Percentiles rank a stretch among this genome's conserved stretches.
phyloP scores from a whole-genome alignment of 2,329 filamentous ascomycete genomes.

The Eurotiales sp. region DNA sequence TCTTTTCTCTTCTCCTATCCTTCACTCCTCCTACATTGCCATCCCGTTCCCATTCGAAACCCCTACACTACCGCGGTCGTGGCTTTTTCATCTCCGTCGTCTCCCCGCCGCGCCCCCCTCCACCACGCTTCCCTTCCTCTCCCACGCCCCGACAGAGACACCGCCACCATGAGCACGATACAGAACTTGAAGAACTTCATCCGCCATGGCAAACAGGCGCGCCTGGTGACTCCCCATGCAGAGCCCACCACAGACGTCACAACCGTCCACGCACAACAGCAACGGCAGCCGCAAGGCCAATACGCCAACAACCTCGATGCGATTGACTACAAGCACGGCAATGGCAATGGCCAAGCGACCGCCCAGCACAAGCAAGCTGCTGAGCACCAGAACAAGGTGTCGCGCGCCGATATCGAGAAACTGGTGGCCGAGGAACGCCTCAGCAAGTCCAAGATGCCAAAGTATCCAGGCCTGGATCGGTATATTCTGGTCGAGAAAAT shows the following conservation, averaged over 20 bases:
- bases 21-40: background rate
- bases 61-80: too few relatives aligned
- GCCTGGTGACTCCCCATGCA: slow-evolving; percentile 59
- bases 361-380: slow-evolving; percentile 62
- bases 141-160: slow-evolving; percentile 1
- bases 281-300: slow-evolving; percentile 49
- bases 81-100: background rate
- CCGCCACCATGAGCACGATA: slow-evolving; percentile 62
- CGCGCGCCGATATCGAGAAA: slow-evolving; percentile 66
- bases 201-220: slow-evolving; percentile 94
- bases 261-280: slow-evolving; percentile 61
- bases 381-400: slow-evolving; percentile 50
- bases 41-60: too few relatives aligned
- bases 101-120: background rate
- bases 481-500: slow-evolving; percentile 93
- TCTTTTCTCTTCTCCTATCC: background rate
- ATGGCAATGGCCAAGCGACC: slow-evolving; percentile 59
- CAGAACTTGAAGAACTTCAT: slow-evolving; percentile 98
- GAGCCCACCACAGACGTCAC: slow-evolving; percentile 62
- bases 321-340: slow-evolving; percentile 57
- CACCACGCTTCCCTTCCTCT: background rate
- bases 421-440: slow-evolving; percentile 90
- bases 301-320: slow-evolving; percentile 58
- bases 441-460: slow-evolving; percentile 77
- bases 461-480: slow-evolving; percentile 77